Evolutionary conservation across 192 early-diverging fungal genomes (phyloP).

Genomic region (Podila epigama): DNA sequence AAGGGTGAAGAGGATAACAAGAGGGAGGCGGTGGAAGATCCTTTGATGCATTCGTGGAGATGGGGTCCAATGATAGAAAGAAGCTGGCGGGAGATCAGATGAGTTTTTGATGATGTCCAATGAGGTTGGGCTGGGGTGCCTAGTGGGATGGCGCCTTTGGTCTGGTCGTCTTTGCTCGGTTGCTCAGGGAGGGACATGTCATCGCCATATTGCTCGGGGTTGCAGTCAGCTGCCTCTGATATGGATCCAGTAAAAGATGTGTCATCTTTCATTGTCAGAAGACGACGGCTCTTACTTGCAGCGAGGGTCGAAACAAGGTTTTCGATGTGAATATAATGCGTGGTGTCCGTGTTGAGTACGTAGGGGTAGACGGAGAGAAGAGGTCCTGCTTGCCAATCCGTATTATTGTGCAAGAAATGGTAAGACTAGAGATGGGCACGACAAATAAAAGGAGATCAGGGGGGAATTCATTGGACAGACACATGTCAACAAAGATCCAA

Average conservation of each 20-base stretch:
- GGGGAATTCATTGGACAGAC: not conserved
- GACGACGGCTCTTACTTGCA: conserved; percentile 15
- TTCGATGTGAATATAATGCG: conserved; percentile 39
- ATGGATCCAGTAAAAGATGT: conserved; percentile 14
- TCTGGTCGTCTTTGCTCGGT: not conserved
- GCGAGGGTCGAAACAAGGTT: conserved; percentile 33
- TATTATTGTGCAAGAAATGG: conserved; percentile 47
- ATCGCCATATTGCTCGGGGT: conserved; percentile 31
- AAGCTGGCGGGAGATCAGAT: conserved; percentile 34
- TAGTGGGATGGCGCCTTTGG: not conserved
- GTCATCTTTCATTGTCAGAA: conserved; percentile 47
- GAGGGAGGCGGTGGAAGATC: not conserved
- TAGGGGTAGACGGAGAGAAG: conserved; percentile 33
- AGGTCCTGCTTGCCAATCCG: conserved; percentile 41
- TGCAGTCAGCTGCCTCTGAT: conserved; percentile 39
- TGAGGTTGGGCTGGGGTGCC: conserved; percentile 4
- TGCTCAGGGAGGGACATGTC: not conserved
- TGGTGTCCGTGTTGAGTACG: conserved; percentile 39
- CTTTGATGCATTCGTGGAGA: conserved; percentile 21
- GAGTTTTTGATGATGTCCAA: conserved; percentile 37
- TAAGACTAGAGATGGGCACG: conserved; percentile 13
- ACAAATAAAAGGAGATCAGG: not conserved
- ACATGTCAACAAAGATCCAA: not conserved
- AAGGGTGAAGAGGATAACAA: not conserved
- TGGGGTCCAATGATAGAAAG: conserved; percentile 37